Percentiles rank a stretch among this genome's conserved stretches.
These are phyloP conservation scores for Garcia nutans DNA, from an alignment of 345 rosid species.

Conservation along the genomic window DNA sequence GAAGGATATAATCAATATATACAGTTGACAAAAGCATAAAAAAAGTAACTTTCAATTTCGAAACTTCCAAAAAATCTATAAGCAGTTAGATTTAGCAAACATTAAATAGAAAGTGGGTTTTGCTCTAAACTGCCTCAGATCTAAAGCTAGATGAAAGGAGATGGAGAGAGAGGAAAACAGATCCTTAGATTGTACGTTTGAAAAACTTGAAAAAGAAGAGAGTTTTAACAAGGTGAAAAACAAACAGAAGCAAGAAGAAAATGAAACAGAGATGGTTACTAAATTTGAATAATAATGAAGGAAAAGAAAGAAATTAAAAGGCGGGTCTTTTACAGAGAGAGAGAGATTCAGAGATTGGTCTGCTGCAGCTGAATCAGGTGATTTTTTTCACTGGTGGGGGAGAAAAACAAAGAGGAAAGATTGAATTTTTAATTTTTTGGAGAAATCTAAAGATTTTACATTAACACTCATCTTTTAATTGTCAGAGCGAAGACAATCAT, in stretches of 20 bases:
- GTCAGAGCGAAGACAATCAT: too few relatives aligned
- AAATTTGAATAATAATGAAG: neutral
- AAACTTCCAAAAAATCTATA: neutral
- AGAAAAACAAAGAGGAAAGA: neutral
- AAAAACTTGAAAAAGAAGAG: slow-evolving; percentile 42
- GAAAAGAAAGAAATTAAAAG: neutral
- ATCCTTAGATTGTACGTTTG: slow-evolving; percentile 43
- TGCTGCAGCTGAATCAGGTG: slow-evolving; percentile 2
- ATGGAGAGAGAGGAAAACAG: slow-evolving; percentile 13
- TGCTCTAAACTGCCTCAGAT: slow-evolving; percentile 36
- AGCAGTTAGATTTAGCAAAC: slow-evolving; percentile 19
- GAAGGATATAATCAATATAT: slow-evolving; percentile 8
- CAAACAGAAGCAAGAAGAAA: neutral
- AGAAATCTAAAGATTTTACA: too few relatives aligned
- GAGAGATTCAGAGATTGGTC: slow-evolving; percentile 1
- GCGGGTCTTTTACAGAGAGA: neutral
- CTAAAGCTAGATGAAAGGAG: slow-evolving; percentile 20
- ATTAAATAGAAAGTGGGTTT: slow-evolving; percentile 30
- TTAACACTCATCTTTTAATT: too few relatives aligned
- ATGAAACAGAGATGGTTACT: neutral
- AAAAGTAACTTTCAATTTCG: slow-evolving; percentile 22
- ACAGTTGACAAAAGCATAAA: slow-evolving; percentile 25
- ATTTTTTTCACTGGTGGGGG: neutral
- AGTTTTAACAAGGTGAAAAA: slow-evolving; percentile 6
- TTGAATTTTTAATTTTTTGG: too few relatives aligned